These are phyloP conservation scores for Cymodocea nodosa DNA, from an alignment of 116 monocot genomes.

Conservation along the genomic window DNA sequence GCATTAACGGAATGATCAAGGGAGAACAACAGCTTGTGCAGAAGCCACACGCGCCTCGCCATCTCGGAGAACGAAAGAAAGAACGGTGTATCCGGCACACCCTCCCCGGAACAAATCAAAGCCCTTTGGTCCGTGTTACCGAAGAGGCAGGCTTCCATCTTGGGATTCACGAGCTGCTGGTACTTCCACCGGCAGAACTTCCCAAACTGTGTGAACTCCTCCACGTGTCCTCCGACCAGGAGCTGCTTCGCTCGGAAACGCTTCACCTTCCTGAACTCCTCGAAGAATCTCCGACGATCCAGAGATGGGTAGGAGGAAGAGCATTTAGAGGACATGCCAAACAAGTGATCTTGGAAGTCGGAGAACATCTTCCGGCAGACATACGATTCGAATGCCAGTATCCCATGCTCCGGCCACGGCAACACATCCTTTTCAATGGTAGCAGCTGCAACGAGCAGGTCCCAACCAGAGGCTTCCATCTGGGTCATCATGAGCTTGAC, in stretches of 20 bases:
- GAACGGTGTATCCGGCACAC: constrained; percentile 28
- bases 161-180: constrained; percentile 36
- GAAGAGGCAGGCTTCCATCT: constrained; percentile 55
- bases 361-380: constrained; percentile 61
- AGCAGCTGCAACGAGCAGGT: constrained; percentile 39
- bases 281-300: constrained; percentile 38
- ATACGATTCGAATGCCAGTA: constrained; percentile 58
- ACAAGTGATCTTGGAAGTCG: constrained; percentile 36
- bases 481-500: constrained; percentile 19
- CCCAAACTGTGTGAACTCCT: constrained; percentile 8
- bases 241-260: constrained; percentile 9
- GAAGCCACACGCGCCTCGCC: constrained; percentile 48
- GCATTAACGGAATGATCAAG: constrained; percentile 14
- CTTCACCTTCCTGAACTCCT: constrained; percentile 37
- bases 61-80: constrained; percentile 38
- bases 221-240: background rate
- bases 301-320: constrained; percentile 1
- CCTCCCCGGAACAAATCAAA: constrained; percentile 21
- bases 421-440: constrained; percentile 30
- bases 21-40: constrained; percentile 56
- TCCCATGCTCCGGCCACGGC: constrained; percentile 18
- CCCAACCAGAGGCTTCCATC: constrained; percentile 69
- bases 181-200: constrained; percentile 45
- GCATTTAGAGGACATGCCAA: constrained; percentile 12
- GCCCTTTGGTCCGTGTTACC: constrained; percentile 27